phyloP scores from a whole-genome alignment of 257 asterid species.

The Nicotiana sylvestris region DNA sequence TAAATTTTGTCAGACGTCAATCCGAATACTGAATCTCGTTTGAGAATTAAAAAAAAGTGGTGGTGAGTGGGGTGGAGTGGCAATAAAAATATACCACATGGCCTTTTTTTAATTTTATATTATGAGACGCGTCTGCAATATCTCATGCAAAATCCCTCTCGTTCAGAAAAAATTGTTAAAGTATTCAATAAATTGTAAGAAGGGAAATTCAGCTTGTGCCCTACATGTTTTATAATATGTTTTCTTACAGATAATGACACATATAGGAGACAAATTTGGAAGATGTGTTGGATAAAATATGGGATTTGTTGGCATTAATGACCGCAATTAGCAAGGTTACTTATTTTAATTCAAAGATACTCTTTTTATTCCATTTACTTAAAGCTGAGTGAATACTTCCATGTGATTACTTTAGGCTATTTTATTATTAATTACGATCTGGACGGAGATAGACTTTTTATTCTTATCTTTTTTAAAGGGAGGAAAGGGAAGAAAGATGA shows the following conservation, averaged over 20 bases:
- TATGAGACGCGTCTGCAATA: neutral
- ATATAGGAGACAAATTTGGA: neutral
- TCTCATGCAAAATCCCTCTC: neutral
- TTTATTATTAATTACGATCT: too few relatives aligned
- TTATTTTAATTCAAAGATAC: neutral
- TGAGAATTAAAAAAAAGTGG: too few relatives aligned
- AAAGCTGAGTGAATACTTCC: neutral
- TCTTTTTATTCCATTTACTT: neutral
- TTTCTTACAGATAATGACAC: neutral
- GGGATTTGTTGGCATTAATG: neutral
- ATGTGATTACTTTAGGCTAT: neutral
- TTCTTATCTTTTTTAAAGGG: too few relatives aligned
- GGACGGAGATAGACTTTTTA: too few relatives aligned
- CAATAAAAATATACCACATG: neutral
- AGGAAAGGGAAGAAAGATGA: too few relatives aligned
- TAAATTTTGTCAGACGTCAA: too few relatives aligned
- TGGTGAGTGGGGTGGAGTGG: too few relatives aligned
- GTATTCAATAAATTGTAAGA: neutral
- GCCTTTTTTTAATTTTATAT: neutral
- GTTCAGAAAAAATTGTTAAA: neutral
- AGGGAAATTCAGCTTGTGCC: neutral
- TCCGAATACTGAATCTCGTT: too few relatives aligned
- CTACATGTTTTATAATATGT: neutral
- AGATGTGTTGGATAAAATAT: neutral
- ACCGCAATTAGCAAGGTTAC: neutral